Conservation (phyloP, 208 protist species). For the Trypanosoma rangeli region DNA sequence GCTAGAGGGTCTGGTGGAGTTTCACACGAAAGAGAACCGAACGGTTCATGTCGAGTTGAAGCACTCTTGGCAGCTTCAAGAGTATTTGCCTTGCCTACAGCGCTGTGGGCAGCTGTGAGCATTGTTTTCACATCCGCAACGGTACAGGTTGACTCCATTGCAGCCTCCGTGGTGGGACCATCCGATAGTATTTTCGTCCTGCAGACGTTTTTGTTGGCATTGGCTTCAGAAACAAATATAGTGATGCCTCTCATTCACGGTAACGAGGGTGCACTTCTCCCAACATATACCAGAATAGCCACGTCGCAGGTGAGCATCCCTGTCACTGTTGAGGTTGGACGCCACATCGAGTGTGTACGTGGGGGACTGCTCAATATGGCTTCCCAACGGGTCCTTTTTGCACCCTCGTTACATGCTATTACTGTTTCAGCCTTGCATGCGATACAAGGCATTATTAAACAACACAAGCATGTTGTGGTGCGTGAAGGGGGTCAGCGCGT, state of each 20-base stretch:
- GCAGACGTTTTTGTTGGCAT: slow-evolving; percentile 21
- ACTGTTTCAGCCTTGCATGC: slow-evolving; percentile 11
- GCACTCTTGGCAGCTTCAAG: slow-evolving; percentile 17
- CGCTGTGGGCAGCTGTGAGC: slow-evolving; percentile 26
- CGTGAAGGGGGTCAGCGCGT: slow-evolving; percentile 64
- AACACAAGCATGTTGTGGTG: slow-evolving; percentile 40
- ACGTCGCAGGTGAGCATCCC: slow-evolving; percentile 16
- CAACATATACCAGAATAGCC: slow-evolving; percentile 16
- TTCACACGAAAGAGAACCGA: not conserved
- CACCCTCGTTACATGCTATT: slow-evolving; percentile 20
- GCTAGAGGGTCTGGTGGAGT: slow-evolving; percentile 18
- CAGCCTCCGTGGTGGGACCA: slow-evolving; percentile 16
- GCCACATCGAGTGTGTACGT: slow-evolving; percentile 25
- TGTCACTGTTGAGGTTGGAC: not conserved
- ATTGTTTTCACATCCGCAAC: slow-evolving; percentile 10
- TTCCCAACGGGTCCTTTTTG: slow-evolving; percentile 21
- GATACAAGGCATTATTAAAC: slow-evolving; percentile 11
- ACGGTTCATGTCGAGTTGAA: not conserved
- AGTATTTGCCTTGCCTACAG: slow-evolving; percentile 19
- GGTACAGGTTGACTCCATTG: slow-evolving; percentile 6
- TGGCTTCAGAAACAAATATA: slow-evolving; percentile 21
- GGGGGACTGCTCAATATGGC: slow-evolving; percentile 26
- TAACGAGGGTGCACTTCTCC: slow-evolving; percentile 20
- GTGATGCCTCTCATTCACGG: slow-evolving; percentile 24
- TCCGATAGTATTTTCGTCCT: slow-evolving; percentile 8